Evolutionary conservation across 768 basidiomycete genomes (phyloP).

Genomic region (Crucibulum laeve): DNA sequence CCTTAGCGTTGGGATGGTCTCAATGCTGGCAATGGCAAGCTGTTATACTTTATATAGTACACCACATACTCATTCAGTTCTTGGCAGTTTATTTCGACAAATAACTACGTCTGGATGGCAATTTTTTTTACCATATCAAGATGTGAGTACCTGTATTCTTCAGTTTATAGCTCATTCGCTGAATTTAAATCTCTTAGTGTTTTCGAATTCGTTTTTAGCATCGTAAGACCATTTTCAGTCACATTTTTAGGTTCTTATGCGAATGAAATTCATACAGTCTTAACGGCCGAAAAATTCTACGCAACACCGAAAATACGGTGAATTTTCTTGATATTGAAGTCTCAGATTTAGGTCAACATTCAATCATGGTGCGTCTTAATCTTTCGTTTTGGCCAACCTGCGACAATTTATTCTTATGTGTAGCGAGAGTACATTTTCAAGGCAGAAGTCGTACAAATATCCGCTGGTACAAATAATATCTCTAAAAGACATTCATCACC

Average conservation of each 20-base stretch:
- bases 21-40: background rate
- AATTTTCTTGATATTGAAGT: background rate
- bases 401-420: no score
- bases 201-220: background rate
- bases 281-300: background rate
- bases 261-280: background rate
- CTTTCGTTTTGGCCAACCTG: no score
- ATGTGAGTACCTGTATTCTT: background rate
- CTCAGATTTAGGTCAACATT: background rate
- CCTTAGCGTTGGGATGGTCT: background rate
- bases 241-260: background rate
- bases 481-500: no score
- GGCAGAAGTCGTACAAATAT: no score
- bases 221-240: background rate
- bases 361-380: no score
- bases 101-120: background rate
- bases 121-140: slow-evolving; percentile 1
- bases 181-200: background rate
- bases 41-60: background rate
- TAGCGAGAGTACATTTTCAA: no score
- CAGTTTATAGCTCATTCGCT: background rate
- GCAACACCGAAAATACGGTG: background rate
- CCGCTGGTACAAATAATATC: no score
- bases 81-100: background rate
- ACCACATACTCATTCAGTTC: background rate